Evolutionary conservation across 73 alveolate species (phyloP), one percentile per base, ranked within the genome.

Genomic region (Durusdinium trenchii): DNA sequence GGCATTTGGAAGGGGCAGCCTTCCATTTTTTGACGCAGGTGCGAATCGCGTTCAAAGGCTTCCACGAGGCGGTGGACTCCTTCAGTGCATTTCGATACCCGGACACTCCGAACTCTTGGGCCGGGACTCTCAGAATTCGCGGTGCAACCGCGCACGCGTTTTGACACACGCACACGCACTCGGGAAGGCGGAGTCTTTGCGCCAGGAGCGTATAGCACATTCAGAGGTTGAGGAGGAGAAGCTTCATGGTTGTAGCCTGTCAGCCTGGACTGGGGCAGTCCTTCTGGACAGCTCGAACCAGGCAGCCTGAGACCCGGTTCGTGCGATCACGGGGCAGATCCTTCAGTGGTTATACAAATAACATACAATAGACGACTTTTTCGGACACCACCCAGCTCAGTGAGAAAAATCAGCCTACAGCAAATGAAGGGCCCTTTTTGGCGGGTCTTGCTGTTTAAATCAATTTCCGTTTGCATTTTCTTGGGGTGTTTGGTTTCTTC

Each of bases 41-140:
- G 45, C 84, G 85, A 89, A 50, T 91, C 71, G 98, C 98, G 40
- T 69, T 91, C 89, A 91, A 91, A 28, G 98, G 98, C n/a, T 91
- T 91, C 46, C 98, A 91, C 28, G 47, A 86, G 95, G 95, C 43
- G 23, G 96, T 91, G n/a, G 98, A 91, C 47, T 91, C 98, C 79
- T 30, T 91, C 6, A 89, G 98, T 38, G 81, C 98, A 9, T 91
- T 91, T 50, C 61, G 50, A 40, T 91, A 91, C 28, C 90, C 87
- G 16, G 98, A 71, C 35, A 89, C 42, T 12, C 36, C 32, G 35
- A 76, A 52, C 40, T 32, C 96, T 43, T 90, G 96, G 96, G 96
- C 50, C 36, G 35, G 75, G 14, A 46, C 57, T 42, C 73, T 20
- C 43, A 3, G 43, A 43, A 32, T 36, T 40, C 18, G 85, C 51